Conservation (phyloP, 495 filamentous ascomycete species). For the Trypethelium eluteriae region DNA sequence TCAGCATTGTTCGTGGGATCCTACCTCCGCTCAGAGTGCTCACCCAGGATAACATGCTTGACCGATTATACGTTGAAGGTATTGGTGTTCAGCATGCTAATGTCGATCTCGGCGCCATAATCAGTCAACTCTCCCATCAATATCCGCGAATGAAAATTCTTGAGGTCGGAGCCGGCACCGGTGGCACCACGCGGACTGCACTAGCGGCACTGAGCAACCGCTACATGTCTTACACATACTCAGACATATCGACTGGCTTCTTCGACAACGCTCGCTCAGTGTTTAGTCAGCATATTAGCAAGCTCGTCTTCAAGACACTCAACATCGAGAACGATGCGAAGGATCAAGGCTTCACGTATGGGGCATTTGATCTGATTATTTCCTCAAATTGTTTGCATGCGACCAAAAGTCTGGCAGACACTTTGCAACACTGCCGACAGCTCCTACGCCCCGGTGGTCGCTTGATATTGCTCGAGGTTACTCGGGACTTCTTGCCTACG, state of each 20-base stretch:
- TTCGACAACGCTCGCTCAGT: constrained; percentile 18
- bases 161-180: constrained; percentile 26
- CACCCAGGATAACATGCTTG: constrained; percentile 15
- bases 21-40: constrained; percentile 14
- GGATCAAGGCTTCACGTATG: constrained; percentile 21
- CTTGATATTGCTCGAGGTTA: constrained; percentile 19
- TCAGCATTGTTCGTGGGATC: constrained; percentile 6
- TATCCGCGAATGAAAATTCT: constrained; percentile 20
- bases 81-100: neutral
- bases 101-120: neutral
- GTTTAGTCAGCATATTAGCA: constrained; percentile 8
- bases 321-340: constrained; percentile 22
- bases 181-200: constrained; percentile 15
- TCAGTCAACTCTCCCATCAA: constrained; percentile 11
- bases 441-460: constrained; percentile 23
- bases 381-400: constrained; percentile 22
- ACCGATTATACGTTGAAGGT: constrained; percentile 15
- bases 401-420: constrained; percentile 12
- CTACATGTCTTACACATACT: constrained; percentile 17
- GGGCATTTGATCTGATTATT: constrained; percentile 21
- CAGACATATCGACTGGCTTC: constrained; percentile 21
- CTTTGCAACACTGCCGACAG: constrained; percentile 12
- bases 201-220: neutral
- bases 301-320: constrained; percentile 17
- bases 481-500: neutral